Base-by-base conservation (phyloP, 1,284 basidiomycete species). In the Pholiota adiposa region DNA sequence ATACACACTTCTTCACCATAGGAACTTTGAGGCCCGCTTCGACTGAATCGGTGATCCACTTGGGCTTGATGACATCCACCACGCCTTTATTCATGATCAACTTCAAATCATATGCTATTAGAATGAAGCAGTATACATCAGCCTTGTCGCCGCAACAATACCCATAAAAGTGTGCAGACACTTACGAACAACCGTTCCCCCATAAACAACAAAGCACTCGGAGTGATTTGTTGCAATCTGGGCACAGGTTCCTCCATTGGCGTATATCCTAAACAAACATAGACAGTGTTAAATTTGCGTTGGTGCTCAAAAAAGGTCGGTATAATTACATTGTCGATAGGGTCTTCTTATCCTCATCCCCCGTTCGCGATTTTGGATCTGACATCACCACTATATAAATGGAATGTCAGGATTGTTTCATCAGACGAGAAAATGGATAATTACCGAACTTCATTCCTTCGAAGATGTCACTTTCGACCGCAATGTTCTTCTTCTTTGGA, bases 21-120 rank as follows among this genome's bases (percentile, higher is more conserved):
- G 92, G 88, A 12, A 87, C 70, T 14, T 80, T 74, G 56, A 82
- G 75, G 14, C 79, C 81, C 29, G 79, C 76, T 3, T 81, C 77
- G 44, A 96, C 81, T n/a, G 88, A 94, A 67, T 94, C 92, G 46
- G 81, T 71, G 51, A 97, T 79, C 94, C 94, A 97, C 31, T 83
- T 75, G 0, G 95, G 92, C 56, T 82, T 87, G 57, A 97, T 77
- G 51, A 96, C 83, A 68, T 93, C 90, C 59, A 85, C 75, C 0
- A 77, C 75, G 4, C 79, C 85, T 68, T 89, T 89, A 62, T 89
- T 77, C 58, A 85, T 88, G 67, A 84, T 79, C 69, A 83, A 71
- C 73, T 86, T 84, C 57, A 91, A 75, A 67, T 90, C 86, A 64
- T 88, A 89, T 1, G 89, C 88, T 92, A 27, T 46, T n/a, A 25